These are phyloP conservation scores for Sugiyamaella paludigena DNA, from an alignment of 1,139 yeast species.

Conservation along the genomic window DNA sequence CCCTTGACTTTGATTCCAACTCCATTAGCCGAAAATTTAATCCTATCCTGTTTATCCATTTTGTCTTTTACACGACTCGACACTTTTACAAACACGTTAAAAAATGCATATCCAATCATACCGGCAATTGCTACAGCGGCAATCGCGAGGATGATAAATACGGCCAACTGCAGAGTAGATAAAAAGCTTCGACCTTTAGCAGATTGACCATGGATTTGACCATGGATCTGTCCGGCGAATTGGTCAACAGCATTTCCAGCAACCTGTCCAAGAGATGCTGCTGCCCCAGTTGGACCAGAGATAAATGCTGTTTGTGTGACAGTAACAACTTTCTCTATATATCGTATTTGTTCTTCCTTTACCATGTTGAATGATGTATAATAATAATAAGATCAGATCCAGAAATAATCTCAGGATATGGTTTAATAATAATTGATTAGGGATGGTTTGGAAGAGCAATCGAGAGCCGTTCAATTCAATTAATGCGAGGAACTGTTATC, in stretches of 20 bases:
- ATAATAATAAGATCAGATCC: no score
- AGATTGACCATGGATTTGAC: no score
- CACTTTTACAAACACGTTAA: slow-evolving; percentile 15
- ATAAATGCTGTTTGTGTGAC: slow-evolving; percentile 3
- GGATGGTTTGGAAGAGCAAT: no score
- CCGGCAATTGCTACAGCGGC: slow-evolving; percentile 2
- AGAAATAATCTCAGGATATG: no score
- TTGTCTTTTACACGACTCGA: slow-evolving; percentile 16
- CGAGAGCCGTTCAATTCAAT: no score
- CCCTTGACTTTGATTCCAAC: slow-evolving; percentile 17
- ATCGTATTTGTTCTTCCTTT: slow-evolving; percentile 1
- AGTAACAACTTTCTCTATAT: slow-evolving; percentile 7
- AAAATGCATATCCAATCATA: slow-evolving; percentile 18
- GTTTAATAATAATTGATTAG: no score
- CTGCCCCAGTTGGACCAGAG: slow-evolving; percentile 2
- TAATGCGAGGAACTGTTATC: no score
- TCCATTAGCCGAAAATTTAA: slow-evolving; percentile 19
- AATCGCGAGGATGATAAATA: slow-evolving; percentile 6
- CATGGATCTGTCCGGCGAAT: no score
- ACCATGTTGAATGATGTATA: no score
- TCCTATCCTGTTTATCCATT: slow-evolving; percentile 18
- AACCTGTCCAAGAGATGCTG: background rate
- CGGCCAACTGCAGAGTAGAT: slow-evolving; percentile 6
- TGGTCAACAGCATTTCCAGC: slow-evolving; percentile 1
- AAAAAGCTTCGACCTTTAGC: background rate